Evolutionary conservation across 1,139 yeast genomes (phyloP).

Genomic region (Geotrichum cucujoidarum): DNA sequence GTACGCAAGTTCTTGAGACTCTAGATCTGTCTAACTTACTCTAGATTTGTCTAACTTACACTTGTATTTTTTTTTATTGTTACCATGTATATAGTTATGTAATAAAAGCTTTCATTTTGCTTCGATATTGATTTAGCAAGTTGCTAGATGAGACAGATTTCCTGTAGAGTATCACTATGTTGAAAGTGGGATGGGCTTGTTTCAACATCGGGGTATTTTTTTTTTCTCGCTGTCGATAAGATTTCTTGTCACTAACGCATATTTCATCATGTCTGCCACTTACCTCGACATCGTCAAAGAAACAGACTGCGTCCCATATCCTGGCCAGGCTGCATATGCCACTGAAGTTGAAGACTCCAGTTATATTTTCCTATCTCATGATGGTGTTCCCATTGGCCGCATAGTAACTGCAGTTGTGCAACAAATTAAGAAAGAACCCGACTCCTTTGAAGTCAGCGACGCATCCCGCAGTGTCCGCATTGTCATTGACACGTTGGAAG

Average conservation of each 20-base stretch:
- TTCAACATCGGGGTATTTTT: too few species aligned
- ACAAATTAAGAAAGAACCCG: constrained; percentile 35
- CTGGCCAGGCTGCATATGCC: constrained; percentile 29
- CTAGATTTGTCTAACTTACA: background rate
- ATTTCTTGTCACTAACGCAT: too few species aligned
- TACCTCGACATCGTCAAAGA: constrained; percentile 37
- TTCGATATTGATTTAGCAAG: background rate
- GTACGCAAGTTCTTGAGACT: constrained; percentile 22
- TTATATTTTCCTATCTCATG: constrained; percentile 48
- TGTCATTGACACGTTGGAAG: constrained; percentile 42
- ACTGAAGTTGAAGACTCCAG: constrained; percentile 28
- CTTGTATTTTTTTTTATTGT: background rate
- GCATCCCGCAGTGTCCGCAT: constrained; percentile 39
- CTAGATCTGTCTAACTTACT: background rate
- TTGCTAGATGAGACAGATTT: too few species aligned
- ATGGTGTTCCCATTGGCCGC: constrained; percentile 50
- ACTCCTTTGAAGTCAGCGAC: constrained; percentile 39
- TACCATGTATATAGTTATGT: background rate
- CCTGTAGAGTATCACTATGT: too few species aligned
- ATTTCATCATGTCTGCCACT: background rate
- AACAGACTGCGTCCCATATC: constrained; percentile 50
- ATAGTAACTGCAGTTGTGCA: constrained; percentile 46
- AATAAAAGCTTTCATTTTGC: background rate
- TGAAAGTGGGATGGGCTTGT: too few species aligned
- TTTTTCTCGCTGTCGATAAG: too few species aligned